Conservation (phyloP, 2,329 filamentous ascomycete genomes). For the Bimuria novae-zelandiae region DNA sequence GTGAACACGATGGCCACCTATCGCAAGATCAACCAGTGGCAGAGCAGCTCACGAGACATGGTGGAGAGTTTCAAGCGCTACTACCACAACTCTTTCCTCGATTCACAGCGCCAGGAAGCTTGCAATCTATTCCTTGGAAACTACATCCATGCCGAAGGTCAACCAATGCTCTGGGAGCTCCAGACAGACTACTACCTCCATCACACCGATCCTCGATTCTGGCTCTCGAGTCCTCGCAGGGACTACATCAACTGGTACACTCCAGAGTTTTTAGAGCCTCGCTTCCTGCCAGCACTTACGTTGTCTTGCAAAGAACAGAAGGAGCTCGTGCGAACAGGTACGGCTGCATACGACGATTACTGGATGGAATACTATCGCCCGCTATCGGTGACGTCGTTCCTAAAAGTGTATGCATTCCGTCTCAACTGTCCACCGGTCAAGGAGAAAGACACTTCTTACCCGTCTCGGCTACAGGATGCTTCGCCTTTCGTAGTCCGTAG, state of each 20-base stretch:
- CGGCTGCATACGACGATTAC: slow-evolving; percentile 82
- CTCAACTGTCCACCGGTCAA: slow-evolving; percentile 81
- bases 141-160: slow-evolving; percentile 83
- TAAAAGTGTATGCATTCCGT: slow-evolving; percentile 89
- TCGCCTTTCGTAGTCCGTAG: slow-evolving; percentile 83
- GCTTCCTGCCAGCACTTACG: slow-evolving; percentile 59
- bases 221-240: slow-evolving; percentile 64
- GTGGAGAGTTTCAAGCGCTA: slow-evolving; percentile 99
- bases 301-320: slow-evolving; percentile 44
- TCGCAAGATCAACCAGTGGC: slow-evolving; percentile 98
- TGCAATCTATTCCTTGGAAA: slow-evolving; percentile 98
- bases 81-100: slow-evolving; percentile 98
- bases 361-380: slow-evolving; percentile 98
- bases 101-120: slow-evolving; percentile 96
- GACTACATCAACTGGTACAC: slow-evolving; percentile 93
- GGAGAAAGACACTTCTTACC: slow-evolving; percentile 73
- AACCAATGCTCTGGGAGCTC: slow-evolving; percentile 97
- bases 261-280: slow-evolving; percentile 69
- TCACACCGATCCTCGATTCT: slow-evolving; percentile 78
- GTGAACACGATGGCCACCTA: slow-evolving; percentile 99
- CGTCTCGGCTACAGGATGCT: slow-evolving; percentile 77
- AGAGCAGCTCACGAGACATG: slow-evolving; percentile 96
- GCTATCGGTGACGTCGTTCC: slow-evolving; percentile 81
- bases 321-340: slow-evolving; percentile 29
- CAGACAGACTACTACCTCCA: slow-evolving; percentile 95